Percentiles rank a stretch among this genome's conserved stretches.
Conservation (phyloP, 2,329 filamentous ascomycete genomes). For the Fusarium cicatricum region DNA sequence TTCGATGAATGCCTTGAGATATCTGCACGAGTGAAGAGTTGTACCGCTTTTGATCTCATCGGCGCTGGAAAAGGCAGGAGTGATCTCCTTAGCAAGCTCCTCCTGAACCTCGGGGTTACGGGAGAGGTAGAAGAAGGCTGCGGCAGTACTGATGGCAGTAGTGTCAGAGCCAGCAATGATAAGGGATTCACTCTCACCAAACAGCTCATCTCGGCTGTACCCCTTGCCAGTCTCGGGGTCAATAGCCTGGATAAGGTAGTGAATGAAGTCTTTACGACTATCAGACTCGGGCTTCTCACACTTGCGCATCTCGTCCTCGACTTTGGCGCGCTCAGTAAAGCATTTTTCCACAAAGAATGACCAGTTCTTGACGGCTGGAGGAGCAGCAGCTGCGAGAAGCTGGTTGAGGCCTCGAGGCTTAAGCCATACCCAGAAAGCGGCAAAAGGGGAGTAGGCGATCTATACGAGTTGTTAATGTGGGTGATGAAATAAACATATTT, state of each 20-base stretch:
- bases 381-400: slow-evolving; percentile 26
- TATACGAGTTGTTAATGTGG: neutral
- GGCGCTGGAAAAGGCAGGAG: slow-evolving; percentile 7
- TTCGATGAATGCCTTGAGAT: slow-evolving; percentile 38
- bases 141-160: slow-evolving; percentile 23
- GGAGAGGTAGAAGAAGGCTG: slow-evolving; percentile 34
- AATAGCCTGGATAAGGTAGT: slow-evolving; percentile 30
- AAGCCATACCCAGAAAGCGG: slow-evolving; percentile 36
- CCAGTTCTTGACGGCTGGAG: slow-evolving; percentile 32
- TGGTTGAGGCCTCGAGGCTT: slow-evolving; percentile 36
- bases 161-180: slow-evolving; percentile 37
- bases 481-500: neutral
- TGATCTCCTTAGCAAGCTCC: slow-evolving; percentile 21
- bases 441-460: slow-evolving; percentile 36
- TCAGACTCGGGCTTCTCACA: slow-evolving; percentile 2
- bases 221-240: slow-evolving; percentile 40
- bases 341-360: slow-evolving; percentile 30
- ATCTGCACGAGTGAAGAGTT: slow-evolving; percentile 27
- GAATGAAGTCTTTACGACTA: slow-evolving; percentile 37
- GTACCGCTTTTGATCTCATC: slow-evolving; percentile 20
- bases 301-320: slow-evolving; percentile 12
- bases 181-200: slow-evolving; percentile 37
- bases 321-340: slow-evolving; percentile 22
- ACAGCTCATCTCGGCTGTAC: slow-evolving; percentile 34
- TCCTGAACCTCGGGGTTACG: slow-evolving; percentile 12